Base-by-base conservation (phyloP, 1,284 basidiomycete species). In the Hemileia vastatrix region DNA sequence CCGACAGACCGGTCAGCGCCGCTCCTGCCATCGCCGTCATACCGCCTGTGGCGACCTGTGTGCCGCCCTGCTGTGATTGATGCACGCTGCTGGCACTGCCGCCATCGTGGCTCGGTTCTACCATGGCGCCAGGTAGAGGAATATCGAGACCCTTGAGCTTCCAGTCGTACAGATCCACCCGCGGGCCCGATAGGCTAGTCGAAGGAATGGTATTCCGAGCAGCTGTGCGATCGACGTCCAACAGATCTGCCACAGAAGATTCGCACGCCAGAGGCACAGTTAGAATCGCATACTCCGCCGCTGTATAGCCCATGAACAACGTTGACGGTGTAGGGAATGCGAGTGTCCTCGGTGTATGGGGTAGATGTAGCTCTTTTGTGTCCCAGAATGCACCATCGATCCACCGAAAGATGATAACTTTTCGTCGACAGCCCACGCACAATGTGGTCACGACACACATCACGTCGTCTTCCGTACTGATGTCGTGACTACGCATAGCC, bases 401-500 rank as follows among this genome's bases (percentile, higher is more conserved):
- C 90, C 91, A 95, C 2, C 83, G 81, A 72, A 91, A 92, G 9
- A 96, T 77, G 1, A 94, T 83, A 0, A 91, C 82, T 74, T 86
- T 90, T 66, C 92, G 82, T 67, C 86, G 80, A 71, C 91, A 93
- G 11, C 91, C 93, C 5, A 97, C 81, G 3, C 90, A 81, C 6
- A 98, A 79, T 62, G 83, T 82, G 0, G 88, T 88, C n/a, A 88
- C 79, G 15, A 85, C 75, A 1, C 80, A 81, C 11, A 84, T 82
- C 23, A n/a, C n/a, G n/a, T n/a, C n/a, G n/a, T n/a, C n/a, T n/a
- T n/a, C n/a, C n/a, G n/a, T n/a, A n/a, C n/a, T n/a, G n/a, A n/a
- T n/a, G n/a, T n/a, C n/a, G n/a, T n/a, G n/a, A n/a, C n/a, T n/a
- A n/a, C n/a, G n/a, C n/a, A n/a, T n/a, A n/a, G n/a, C n/a, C n/a